phyloP scores from a whole-genome alignment of 164 flowering plant genomes.

The Aristolochia fimbriata region DNA sequence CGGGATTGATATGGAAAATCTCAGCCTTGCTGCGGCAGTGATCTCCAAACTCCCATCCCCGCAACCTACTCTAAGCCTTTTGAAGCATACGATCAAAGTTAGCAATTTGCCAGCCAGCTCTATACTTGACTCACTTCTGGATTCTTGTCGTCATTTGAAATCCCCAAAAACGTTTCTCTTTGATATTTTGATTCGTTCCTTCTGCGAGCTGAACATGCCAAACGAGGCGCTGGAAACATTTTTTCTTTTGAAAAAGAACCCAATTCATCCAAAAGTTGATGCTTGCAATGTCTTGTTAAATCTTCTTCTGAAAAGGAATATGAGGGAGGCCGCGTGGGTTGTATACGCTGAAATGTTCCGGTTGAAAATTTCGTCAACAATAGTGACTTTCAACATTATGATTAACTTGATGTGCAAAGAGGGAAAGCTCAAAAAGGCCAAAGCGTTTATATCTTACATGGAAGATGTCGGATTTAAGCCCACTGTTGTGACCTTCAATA shows the following conservation, averaged over 20 bases:
- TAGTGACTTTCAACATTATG: slow-evolving; percentile 71
- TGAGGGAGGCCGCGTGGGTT: slow-evolving; percentile 46
- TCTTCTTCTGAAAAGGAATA: slow-evolving; percentile 41
- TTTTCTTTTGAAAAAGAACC: slow-evolving; percentile 42
- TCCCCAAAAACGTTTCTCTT: slow-evolving; percentile 24
- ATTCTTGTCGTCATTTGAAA: slow-evolving; percentile 21
- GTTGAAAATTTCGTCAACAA: slow-evolving; percentile 45
- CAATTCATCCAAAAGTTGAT: slow-evolving; percentile 41
- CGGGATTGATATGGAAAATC: slow-evolving; percentile 24
- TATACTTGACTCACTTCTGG: slow-evolving; percentile 22
- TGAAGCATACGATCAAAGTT: slow-evolving; percentile 19
- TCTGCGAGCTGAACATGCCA: slow-evolving; percentile 39
- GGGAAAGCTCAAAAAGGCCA: slow-evolving; percentile 82
- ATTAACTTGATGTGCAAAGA: slow-evolving; percentile 71
- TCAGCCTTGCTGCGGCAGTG: slow-evolving; percentile 40
- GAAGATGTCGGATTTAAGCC: slow-evolving; percentile 57
- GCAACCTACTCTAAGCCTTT: slow-evolving; percentile 32
- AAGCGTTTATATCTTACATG: slow-evolving; percentile 50
- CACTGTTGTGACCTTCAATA: slow-evolving; percentile 60
- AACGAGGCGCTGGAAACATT: slow-evolving; percentile 47
- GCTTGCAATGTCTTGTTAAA: slow-evolving; percentile 62
- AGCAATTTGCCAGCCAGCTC: slow-evolving; percentile 9
- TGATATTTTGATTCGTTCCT: slow-evolving; percentile 45
- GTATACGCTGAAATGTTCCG: slow-evolving; percentile 83
- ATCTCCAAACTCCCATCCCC: slow-evolving; percentile 30